Conservation (phyloP, 768 basidiomycete genomes). For the Tricholoma sp. region DNA sequence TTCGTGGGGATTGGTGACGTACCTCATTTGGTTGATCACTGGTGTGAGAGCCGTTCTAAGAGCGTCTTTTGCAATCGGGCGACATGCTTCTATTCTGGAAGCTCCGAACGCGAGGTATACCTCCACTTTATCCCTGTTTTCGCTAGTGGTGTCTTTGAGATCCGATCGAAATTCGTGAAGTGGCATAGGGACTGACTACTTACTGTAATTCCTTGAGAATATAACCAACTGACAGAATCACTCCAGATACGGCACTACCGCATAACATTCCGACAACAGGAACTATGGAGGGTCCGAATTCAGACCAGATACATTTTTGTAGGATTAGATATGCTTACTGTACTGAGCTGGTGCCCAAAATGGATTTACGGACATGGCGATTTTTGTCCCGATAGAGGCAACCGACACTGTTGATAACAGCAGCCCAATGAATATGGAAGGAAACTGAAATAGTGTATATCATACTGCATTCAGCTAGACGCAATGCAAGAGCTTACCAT, state of each 20-base stretch:
- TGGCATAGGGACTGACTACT: conserved; percentile 16
- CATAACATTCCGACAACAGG: conserved; percentile 86
- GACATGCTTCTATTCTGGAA: conserved; percentile 76
- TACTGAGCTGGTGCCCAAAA: conserved; percentile 86
- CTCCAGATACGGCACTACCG: conserved; percentile 70
- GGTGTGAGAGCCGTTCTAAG: conserved; percentile 78
- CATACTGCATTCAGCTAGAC: neutral
- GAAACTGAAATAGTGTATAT: conserved; percentile 41
- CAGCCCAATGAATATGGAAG: conserved; percentile 62
- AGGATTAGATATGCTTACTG: conserved; percentile 36
- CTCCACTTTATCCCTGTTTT: conserved; percentile 83
- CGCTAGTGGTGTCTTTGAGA: conserved; percentile 33
- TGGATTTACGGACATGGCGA: conserved; percentile 69
- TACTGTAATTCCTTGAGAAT: conserved; percentile 74
- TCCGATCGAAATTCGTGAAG: neutral
- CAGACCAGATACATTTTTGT: neutral
- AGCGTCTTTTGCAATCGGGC: conserved; percentile 72
- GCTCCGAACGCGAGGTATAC: conserved; percentile 85
- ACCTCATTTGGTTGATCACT: conserved; percentile 86
- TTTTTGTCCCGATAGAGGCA: conserved; percentile 69
- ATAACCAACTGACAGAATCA: conserved; percentile 65
- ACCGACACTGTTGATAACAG: conserved; percentile 72
- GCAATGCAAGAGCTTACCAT: conserved; percentile 48
- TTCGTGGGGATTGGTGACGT: conserved; percentile 3
- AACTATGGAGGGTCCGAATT: conserved; percentile 35